A percentile compares a stretch with the other conserved stretches of the same genome.
phyloP scores from a whole-genome alignment of 495 filamentous ascomycete species.

The Aspergillus hancockii region DNA sequence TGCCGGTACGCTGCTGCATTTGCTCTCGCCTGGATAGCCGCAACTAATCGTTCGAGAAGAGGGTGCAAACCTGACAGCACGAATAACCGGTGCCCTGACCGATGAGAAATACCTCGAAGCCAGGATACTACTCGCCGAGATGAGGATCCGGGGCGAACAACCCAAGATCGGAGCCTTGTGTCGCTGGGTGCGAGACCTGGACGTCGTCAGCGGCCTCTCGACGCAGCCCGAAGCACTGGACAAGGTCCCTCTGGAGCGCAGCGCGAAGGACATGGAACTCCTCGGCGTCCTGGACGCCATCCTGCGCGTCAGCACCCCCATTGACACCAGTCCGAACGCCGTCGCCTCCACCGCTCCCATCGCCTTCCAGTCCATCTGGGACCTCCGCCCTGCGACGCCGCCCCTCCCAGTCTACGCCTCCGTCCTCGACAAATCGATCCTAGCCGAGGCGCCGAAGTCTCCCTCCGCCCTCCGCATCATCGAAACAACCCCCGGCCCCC shows the following conservation, averaged over 20 bases:
- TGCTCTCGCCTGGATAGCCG: constrained; percentile 1
- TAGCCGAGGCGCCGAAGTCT: constrained; percentile 29
- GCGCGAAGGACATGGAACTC: constrained; percentile 28
- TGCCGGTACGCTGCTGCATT: constrained; percentile 24
- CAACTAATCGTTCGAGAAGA: constrained; percentile 26
- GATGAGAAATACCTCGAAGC: constrained; percentile 40
- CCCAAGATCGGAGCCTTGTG: constrained; percentile 43
- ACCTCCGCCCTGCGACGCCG: constrained; percentile 34
- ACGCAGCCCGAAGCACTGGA: constrained; percentile 29
- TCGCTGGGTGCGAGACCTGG: constrained; percentile 43
- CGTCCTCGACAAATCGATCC: constrained; percentile 39
- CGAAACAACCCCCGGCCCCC: constrained; percentile 34
- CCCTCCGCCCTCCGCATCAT: constrained; percentile 35
- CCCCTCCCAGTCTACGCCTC: constrained; percentile 35
- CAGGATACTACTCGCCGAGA: constrained; percentile 37
- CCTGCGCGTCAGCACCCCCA: constrained; percentile 38
- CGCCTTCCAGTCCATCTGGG: constrained; percentile 42
- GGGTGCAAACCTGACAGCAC: constrained; percentile 40
- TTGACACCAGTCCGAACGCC: constrained; percentile 31
- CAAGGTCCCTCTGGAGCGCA: constrained; percentile 23
- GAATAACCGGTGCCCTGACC: constrained; percentile 38
- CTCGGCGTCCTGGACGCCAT: constrained; percentile 39
- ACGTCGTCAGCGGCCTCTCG: constrained; percentile 42
- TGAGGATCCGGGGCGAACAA: constrained; percentile 38
- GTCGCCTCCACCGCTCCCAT: constrained; percentile 32